Percentiles rank a stretch among this genome's conserved stretches.
Evolutionary conservation across 176 grass and related monocot species (phyloP).

Genomic region (Zizania latifolia): DNA sequence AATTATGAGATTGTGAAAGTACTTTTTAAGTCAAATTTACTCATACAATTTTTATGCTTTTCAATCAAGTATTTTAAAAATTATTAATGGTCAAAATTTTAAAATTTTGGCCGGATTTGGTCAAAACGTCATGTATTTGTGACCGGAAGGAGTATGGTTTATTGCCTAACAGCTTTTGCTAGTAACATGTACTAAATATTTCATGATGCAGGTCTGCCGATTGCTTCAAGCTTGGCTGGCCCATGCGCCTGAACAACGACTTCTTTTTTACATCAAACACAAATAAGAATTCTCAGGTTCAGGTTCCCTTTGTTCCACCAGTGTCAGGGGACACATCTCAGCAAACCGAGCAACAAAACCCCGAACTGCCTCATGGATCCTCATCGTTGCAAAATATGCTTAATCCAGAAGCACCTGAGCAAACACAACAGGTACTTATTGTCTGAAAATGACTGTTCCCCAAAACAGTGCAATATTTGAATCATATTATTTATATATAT

Average conservation of each 20-base stretch:
- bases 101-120: too few relatives aligned
- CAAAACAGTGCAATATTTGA: constrained; percentile 1
- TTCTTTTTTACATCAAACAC: constrained; percentile 61
- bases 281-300: constrained; percentile 40
- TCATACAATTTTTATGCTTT: too few relatives aligned
- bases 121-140: too few relatives aligned
- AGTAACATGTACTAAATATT: constrained; percentile 19
- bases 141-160: too few relatives aligned
- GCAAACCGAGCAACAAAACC: constrained; percentile 27
- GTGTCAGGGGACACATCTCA: constrained; percentile 13
- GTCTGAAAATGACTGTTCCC: neutral
- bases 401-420: constrained; percentile 13
- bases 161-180: neutral
- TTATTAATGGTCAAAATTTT: too few relatives aligned
- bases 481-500: neutral
- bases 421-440: constrained; percentile 34
- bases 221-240: constrained; percentile 98
- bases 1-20: too few relatives aligned
- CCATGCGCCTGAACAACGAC: constrained; percentile 72
- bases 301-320: constrained; percentile 31
- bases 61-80: too few relatives aligned
- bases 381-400: constrained; percentile 16
- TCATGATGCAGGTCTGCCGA: constrained; percentile 56
- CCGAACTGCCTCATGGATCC: constrained; percentile 17
- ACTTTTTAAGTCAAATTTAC: too few relatives aligned